A percentile compares a stretch with the other conserved stretches of the same genome.
Evolutionary conservation across 805 yeast species (phyloP).

Genomic region (Metschnikowia picachoensis): DNA sequence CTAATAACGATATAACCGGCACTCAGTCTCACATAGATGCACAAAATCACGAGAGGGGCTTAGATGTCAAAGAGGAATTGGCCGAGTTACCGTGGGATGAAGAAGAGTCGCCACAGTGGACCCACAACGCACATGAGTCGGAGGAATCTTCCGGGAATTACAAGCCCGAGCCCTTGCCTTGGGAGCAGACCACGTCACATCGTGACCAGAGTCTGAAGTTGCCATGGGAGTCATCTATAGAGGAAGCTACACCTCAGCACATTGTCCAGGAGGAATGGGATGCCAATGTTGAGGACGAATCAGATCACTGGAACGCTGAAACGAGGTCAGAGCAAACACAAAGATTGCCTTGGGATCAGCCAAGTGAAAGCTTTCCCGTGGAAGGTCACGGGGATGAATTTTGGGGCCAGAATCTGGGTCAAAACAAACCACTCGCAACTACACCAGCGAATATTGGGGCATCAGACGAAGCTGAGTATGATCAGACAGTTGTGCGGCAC

Average conservation of each 20-base stretch:
- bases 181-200: not conserved
- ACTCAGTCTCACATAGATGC: not conserved
- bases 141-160: not conserved
- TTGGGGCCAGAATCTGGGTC: not conserved
- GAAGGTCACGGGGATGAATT: not conserved
- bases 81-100: conserved; percentile 14
- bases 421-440: too few species aligned
- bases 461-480: too few species aligned
- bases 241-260: not conserved
- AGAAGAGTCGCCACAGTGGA: not conserved
- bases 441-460: not conserved
- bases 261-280: not conserved
- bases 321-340: too few species aligned
- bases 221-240: too few species aligned
- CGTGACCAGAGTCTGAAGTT: not conserved
- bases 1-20: not conserved
- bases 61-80: conserved; percentile 2
- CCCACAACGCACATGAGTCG: not conserved
- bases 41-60: not conserved
- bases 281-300: not conserved
- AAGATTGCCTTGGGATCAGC: too few species aligned
- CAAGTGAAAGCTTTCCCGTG: too few species aligned
- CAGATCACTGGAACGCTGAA: not conserved
- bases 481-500: not conserved
- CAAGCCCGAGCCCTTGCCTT: not conserved